Base-by-base conservation (phyloP, 148 eudicot genomes). In the Euryodendron excelsum region DNA sequence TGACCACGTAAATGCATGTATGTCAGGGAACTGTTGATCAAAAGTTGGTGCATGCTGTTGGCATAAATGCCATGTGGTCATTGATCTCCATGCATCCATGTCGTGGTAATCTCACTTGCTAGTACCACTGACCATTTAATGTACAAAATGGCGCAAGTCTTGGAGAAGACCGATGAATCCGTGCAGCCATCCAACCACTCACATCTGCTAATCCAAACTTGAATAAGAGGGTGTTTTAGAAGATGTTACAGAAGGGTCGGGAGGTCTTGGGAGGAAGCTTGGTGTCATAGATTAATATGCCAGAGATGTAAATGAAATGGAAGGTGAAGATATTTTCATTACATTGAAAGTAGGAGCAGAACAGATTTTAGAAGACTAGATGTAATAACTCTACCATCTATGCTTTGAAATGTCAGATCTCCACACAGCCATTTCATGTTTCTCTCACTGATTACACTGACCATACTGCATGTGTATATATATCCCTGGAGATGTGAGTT, bases 1-100 rank as follows among this genome's bases (percentile, higher is more conserved):
- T 41, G 45, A 41, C 45, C 45, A 41, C 1, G 3, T 60, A 8
- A 25, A 41, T 41, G 8, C 45, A 5, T 41, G 5, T 41, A 44
- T 75, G 70, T 67, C 70, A 75, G 78, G 78, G 60, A 47, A 62
- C 28, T 27, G 53, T 52, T 17, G 48, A 59, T 17, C n/a, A 59
- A 62, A 39, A 39, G 53, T 28, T 60, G 77, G 18, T 59, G 67
- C 37, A 39, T 37, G 17, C 47, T 66, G 7, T 10, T 36, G 68
- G 41, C 5, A 31, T 36, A 39, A 52, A 41, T 27, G 52, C 72
- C 17, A 39, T 21, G 41, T 21, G 36, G 31, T 44, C 56, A 36
- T 48, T 25, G 36, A 14, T 55, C 64, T 17, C 14, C 14, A 8
- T 6, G 1, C 23, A 10, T 31, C 39, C 28, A 70, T 23, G 45